Conservation (phyloP, 2,329 filamentous ascomycete genomes). For the Aspergillus carbonarius region DNA sequence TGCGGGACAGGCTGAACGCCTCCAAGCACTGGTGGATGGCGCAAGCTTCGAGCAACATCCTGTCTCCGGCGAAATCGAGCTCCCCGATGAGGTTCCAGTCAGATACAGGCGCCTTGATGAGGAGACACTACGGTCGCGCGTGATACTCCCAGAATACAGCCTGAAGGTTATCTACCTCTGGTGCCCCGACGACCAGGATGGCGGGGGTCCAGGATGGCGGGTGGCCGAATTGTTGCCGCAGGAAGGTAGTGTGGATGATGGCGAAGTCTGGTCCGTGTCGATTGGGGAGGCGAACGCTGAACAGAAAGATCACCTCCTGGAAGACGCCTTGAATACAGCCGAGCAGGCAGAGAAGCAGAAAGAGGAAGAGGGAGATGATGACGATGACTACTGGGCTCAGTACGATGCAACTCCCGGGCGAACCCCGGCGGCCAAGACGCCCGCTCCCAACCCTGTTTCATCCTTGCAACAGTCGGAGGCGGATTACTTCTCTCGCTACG, state of each 20-base stretch:
- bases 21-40: constrained; percentile 55
- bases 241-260: constrained; percentile 50
- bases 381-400: constrained; percentile 65
- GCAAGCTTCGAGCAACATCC: constrained; percentile 63
- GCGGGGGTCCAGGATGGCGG: constrained; percentile 55
- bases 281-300: constrained; percentile 57
- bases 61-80: constrained; percentile 63
- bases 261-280: constrained; percentile 52
- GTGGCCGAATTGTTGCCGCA: constrained; percentile 59
- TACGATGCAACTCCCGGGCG: constrained; percentile 58
- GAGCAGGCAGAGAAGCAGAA: constrained; percentile 14
- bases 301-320: constrained; percentile 36
- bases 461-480: constrained; percentile 47
- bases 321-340: constrained; percentile 21
- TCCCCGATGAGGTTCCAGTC: constrained; percentile 56
- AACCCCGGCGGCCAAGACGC: constrained; percentile 47
- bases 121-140: constrained; percentile 59
- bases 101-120: constrained; percentile 60
- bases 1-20: constrained; percentile 49
- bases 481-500: constrained; percentile 62
- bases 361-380: constrained; percentile 51
- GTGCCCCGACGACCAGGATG: constrained; percentile 59
- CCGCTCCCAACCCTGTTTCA: constrained; percentile 28
- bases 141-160: constrained; percentile 56
- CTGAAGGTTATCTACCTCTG: constrained; percentile 60